Evolutionary conservation across 768 basidiomycete genomes (phyloP), one percentile per base, ranked within the genome.

Genomic region (Mycena epipterygia): DNA sequence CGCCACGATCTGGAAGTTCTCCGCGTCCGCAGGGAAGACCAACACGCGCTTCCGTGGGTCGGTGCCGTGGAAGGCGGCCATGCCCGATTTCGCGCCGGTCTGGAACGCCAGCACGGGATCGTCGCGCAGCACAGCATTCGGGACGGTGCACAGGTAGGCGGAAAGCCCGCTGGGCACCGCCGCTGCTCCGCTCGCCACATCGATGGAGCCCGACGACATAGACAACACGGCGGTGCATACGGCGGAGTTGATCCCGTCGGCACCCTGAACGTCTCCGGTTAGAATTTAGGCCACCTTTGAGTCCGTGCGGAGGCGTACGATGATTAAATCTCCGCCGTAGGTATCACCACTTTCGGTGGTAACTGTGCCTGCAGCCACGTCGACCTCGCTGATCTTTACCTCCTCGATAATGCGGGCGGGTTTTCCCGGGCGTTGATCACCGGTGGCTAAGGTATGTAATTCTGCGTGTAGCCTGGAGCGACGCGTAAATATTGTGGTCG

Each of bases 221-320:
- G 68, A 70, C 29, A 70, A 21, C n/a, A 70, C 62, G 19, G 72
- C 72, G 17, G 58, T 58, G 58, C 72, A 64, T 12, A 73, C 64
- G 11, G 67, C 61, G 48, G 72, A 73, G 51, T 73, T 73, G n/a
- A 73, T 70, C 2, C 72, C 72, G 25, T 73, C 72, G n/a, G 72
- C 68, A 37, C 72, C 71, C 70, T 71, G n/a, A 5, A 29, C n/a
- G n/a, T n/a, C n/a, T n/a, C n/a, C 21, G 11, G 35, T 71, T 33
- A 56, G 70, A n/a, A 19, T n/a, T n/a, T n/a, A 3, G 25, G 12
- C 17, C 30, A 30, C 9, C 2, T 44, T 23, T 25, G 33, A 41
- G 56, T 42, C 42, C 67, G 29, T 53, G 64, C 48, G 59, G n/a
- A 49, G 30, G 29, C 65, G 4, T 57, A 71, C 71, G 35, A 73